These are phyloP conservation scores for Combretum micranthum DNA, from an alignment of 345 rosid genomes.

Conservation along the genomic window DNA sequence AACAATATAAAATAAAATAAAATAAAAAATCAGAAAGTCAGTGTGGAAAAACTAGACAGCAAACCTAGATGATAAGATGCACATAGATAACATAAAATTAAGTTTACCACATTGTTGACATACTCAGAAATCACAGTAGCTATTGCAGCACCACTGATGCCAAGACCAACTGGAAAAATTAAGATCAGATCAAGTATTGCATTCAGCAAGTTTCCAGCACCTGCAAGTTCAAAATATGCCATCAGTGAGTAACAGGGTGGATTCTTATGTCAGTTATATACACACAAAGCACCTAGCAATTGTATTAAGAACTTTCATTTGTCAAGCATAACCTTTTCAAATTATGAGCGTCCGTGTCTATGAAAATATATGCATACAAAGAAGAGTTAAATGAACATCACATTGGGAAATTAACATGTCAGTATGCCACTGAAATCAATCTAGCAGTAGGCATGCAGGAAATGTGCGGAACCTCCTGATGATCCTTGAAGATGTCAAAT, in stretches of 20 bases:
- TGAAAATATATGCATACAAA: no score
- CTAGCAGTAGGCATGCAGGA: no score
- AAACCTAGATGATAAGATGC: constrained; percentile 4
- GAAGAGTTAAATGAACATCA: no score
- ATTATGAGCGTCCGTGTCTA: no score
- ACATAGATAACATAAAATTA: constrained; percentile 12
- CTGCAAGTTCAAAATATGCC: constrained; percentile 32
- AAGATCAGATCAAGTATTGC: constrained; percentile 70
- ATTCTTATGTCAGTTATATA: background rate
- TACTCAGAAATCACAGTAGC: constrained; percentile 98
- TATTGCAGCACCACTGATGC: constrained; percentile 80
- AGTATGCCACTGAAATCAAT: no score
- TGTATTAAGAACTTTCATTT: no score
- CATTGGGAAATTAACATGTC: no score
- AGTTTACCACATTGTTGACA: constrained; percentile 68
- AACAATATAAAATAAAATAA: constrained; percentile 5
- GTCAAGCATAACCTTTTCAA: no score
- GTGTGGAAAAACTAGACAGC: constrained; percentile 1
- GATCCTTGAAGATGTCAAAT: no score
- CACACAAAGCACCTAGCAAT: no score
- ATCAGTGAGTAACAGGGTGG: background rate
- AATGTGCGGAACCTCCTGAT: no score
- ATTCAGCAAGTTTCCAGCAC: constrained; percentile 71
- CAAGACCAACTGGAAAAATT: constrained; percentile 63
- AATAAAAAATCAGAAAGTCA: constrained; percentile 5